Evolutionary conservation across 78 protist genomes (phyloP).

Genomic region (Andalucia godoyi): DNA sequence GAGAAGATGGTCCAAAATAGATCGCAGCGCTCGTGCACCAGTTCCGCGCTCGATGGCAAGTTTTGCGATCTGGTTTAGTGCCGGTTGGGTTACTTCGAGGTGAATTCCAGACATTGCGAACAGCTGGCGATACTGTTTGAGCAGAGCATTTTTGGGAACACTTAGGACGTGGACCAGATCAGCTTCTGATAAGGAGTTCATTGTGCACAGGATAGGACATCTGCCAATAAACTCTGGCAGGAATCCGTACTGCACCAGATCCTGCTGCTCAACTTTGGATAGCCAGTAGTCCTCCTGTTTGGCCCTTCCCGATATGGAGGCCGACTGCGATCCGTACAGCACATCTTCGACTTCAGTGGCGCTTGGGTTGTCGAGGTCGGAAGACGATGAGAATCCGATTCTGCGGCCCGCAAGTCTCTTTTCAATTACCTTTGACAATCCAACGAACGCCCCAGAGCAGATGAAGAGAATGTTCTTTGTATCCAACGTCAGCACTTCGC

Average conservation of each 20-base stretch:
- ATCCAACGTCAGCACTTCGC: conserved; percentile 14
- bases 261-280: neutral
- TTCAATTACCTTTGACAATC: neutral
- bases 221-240: conserved; percentile 48
- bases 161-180: conserved; percentile 17
- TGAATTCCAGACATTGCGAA: no score
- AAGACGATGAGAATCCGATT: neutral
- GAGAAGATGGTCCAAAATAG: no score
- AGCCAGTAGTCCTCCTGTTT: neutral
- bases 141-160: conserved; percentile 22
- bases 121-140: conserved; percentile 11
- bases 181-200: neutral
- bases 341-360: no score
- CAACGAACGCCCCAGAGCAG: conserved; percentile 32
- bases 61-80: no score
- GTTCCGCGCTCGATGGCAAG: no score
- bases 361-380: neutral
- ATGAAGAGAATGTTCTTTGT: conserved; percentile 46
- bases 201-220: conserved; percentile 1
- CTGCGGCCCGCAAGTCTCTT: neutral
- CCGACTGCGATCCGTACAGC: no score
- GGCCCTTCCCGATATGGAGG: no score
- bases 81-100: no score
- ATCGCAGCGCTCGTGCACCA: no score
- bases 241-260: conserved; percentile 17